Conservation (phyloP, 2,329 filamentous ascomycete species). For the Parascedosporium putredinis region DNA sequence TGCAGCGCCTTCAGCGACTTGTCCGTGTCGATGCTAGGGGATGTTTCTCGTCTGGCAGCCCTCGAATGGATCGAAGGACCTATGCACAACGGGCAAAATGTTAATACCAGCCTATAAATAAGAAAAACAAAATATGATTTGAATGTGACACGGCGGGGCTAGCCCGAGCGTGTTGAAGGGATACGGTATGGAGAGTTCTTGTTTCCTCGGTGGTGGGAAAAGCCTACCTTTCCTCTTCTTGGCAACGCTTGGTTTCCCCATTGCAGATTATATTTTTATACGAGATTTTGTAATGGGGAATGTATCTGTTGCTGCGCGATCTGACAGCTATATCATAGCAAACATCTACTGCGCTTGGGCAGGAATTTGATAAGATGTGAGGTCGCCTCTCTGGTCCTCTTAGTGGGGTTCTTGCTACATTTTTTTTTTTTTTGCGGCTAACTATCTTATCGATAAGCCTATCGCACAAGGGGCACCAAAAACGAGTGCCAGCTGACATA, state of each 20-base stretch:
- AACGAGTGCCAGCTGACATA: no score
- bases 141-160: no score
- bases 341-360: no score
- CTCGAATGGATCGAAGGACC: slow-evolving; percentile 61
- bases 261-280: not conserved
- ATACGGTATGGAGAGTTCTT: no score
- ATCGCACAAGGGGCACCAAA: no score
- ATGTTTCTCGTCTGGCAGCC: slow-evolving; percentile 61
- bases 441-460: slow-evolving; percentile 7
- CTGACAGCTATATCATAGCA: no score
- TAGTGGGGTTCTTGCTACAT: not conserved
- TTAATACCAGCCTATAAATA: no score
- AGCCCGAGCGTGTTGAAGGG: no score
- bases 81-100: slow-evolving; percentile 18
- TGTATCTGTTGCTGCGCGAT: no score
- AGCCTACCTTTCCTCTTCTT: slow-evolving; percentile 3
- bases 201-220: not conserved
- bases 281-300: not conserved
- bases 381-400: no score
- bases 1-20: slow-evolving; percentile 56
- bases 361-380: no score
- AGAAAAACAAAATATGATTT: no score
- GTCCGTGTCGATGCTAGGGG: slow-evolving; percentile 60
- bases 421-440: not conserved
- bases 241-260: not conserved